phyloP scores from a whole-genome alignment of 2,329 filamentous ascomycete genomes.

The Alternaria triticina region DNA sequence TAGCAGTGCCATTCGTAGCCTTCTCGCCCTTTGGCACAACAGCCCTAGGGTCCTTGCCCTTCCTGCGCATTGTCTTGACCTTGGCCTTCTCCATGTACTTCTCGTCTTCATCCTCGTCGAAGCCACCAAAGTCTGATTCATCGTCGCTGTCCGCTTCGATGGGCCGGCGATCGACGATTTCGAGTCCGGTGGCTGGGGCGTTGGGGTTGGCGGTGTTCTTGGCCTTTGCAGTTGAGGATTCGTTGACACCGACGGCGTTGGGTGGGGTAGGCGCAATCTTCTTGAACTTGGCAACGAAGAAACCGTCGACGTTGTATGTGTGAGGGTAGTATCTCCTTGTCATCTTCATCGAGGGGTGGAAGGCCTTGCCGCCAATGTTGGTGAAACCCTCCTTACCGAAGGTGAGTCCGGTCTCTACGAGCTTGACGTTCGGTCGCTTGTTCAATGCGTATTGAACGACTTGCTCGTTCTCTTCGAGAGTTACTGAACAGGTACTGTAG shows the following conservation, averaged over 20 bases:
- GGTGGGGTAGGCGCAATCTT: constrained; percentile 81
- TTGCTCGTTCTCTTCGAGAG: constrained; percentile 90
- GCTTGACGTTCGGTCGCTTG: constrained; percentile 89
- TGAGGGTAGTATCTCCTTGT: constrained; percentile 47
- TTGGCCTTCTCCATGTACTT: constrained; percentile 55
- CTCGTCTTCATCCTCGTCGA: constrained; percentile 58
- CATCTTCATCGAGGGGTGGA: constrained; percentile 78
- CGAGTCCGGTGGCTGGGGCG: constrained; percentile 51
- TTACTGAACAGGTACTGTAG: constrained; percentile 96
- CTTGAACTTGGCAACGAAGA: constrained; percentile 98
- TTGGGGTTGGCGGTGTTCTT: constrained; percentile 44
- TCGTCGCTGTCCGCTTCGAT: constrained; percentile 57
- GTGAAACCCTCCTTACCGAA: constrained; percentile 95
- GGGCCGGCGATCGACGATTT: constrained; percentile 71
- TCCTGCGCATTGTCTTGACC: constrained; percentile 52
- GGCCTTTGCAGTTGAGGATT: constrained; percentile 34
- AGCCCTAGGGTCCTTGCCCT: constrained; percentile 56
- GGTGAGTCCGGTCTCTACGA: constrained; percentile 87
- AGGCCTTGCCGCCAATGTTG: constrained; percentile 87
- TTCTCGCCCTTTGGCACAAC: constrained; percentile 29
- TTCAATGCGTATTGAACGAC: constrained; percentile 92
- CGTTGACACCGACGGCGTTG: constrained; percentile 55
- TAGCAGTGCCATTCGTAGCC: constrained; percentile 21
- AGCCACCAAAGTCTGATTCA: constrained; percentile 56
- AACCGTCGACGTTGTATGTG: constrained; percentile 76